These are phyloP conservation scores for Podosphaera leucotricha DNA, from an alignment of 2,329 filamentous ascomycete species.

Conservation along the genomic window DNA sequence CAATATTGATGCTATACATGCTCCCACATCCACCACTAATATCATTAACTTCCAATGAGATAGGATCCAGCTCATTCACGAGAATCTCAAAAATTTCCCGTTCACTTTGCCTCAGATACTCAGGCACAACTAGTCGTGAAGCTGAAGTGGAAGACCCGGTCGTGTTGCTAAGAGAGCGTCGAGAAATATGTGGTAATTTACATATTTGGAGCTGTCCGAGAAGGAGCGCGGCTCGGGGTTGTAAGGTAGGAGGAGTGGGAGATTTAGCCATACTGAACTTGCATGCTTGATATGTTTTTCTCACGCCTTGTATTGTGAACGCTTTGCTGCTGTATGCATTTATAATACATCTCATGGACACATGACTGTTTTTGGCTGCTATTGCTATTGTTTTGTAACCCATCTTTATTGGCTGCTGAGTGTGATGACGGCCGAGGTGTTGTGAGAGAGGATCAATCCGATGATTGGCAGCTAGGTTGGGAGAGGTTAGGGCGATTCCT, in stretches of 20 bases:
- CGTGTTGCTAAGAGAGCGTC: neutral
- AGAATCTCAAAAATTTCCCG: slow-evolving; percentile 29
- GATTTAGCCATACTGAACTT: too few relatives aligned
- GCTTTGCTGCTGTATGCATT: too few relatives aligned
- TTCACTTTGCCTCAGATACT: slow-evolving; percentile 31
- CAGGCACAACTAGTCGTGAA: slow-evolving; percentile 20
- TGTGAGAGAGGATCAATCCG: too few relatives aligned
- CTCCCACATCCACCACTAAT: slow-evolving; percentile 65
- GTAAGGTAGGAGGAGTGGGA: neutral
- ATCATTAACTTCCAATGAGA: slow-evolving; percentile 33
- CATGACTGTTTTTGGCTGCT: too few relatives aligned
- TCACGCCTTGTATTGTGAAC: too few relatives aligned
- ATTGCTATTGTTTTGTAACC: too few relatives aligned
- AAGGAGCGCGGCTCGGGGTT: neutral
- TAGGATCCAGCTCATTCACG: slow-evolving; percentile 13
- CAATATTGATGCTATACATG: slow-evolving; percentile 69
- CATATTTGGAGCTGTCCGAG: neutral
- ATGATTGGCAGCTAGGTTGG: too few relatives aligned
- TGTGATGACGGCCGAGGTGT: too few relatives aligned
- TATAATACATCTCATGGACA: too few relatives aligned
- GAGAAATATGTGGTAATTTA: neutral
- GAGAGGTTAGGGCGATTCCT: too few relatives aligned
- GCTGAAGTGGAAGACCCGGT: neutral
- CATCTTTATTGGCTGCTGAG: too few relatives aligned
- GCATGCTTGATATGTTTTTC: too few relatives aligned